Conservation (phyloP, 768 basidiomycete genomes). For the Lactarius trivialis region DNA sequence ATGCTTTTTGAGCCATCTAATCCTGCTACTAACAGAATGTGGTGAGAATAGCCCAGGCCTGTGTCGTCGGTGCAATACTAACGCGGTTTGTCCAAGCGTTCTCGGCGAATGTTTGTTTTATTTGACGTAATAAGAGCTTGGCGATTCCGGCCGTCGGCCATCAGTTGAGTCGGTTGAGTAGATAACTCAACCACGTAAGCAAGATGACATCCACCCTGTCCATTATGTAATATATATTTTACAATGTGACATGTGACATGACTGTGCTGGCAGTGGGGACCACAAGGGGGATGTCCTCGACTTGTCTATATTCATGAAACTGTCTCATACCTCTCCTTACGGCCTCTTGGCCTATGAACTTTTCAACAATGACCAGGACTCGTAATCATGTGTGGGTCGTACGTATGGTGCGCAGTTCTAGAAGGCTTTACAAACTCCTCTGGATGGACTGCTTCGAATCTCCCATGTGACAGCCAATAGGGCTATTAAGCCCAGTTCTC, state of each 20-base stretch:
- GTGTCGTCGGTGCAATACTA: too few species aligned
- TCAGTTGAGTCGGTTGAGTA: too few species aligned
- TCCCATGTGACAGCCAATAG: background rate
- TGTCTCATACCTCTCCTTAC: background rate
- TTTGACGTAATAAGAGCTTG: background rate
- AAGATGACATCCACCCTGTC: background rate
- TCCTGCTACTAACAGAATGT: too few species aligned
- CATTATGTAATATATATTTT: background rate
- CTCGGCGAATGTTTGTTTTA: too few species aligned
- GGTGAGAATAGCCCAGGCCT: too few species aligned
- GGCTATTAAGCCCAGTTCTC: background rate
- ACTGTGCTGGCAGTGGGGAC: too few species aligned
- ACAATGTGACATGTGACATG: background rate
- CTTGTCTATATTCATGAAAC: background rate
- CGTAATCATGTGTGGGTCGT: background rate
- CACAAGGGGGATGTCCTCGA: too few species aligned
- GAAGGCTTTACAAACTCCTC: background rate
- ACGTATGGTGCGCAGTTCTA: background rate
- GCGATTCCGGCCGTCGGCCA: too few species aligned
- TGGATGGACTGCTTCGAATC: background rate
- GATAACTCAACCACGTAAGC: background rate
- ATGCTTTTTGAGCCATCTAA: too few species aligned
- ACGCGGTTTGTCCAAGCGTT: too few species aligned
- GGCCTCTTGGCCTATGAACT: background rate
- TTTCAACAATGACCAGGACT: background rate